A percentile compares a stretch with the other conserved stretches of the same genome.
Evolutionary conservation across 169 alveolate species (phyloP).

Genomic region (Plasmodium fragile): DNA sequence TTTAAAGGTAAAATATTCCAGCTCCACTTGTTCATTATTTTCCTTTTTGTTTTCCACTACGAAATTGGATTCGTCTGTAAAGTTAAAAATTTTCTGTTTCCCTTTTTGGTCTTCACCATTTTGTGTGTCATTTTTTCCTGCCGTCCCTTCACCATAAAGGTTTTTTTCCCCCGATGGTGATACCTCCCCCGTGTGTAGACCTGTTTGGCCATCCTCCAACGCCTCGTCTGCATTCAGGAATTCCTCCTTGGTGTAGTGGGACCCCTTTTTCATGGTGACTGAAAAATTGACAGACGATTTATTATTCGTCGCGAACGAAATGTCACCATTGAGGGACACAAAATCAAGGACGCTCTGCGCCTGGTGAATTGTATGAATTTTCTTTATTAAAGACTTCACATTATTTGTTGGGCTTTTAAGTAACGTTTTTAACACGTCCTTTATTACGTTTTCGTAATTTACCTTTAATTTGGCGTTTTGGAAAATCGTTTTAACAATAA

Average conservation of each 20-base stretch:
- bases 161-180: not conserved
- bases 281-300: conserved; percentile 61
- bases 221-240: conserved; percentile 16
- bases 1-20: conserved; percentile 68
- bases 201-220: not conserved
- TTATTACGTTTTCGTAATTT: conserved; percentile 63
- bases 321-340: conserved; percentile 56
- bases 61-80: conserved; percentile 42
- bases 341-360: conserved; percentile 72
- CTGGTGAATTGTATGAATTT: conserved; percentile 61
- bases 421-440: conserved; percentile 56
- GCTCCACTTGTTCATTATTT: conserved; percentile 31
- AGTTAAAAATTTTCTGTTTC: conserved; percentile 38
- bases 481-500: conserved; percentile 61
- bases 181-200: not conserved
- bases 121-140: not conserved
- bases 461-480: conserved; percentile 63
- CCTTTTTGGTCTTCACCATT: not conserved
- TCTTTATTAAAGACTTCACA: conserved; percentile 36
- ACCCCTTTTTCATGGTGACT: conserved; percentile 60
- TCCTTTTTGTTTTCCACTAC: conserved; percentile 68
- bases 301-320: conserved; percentile 24
- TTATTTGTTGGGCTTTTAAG: conserved; percentile 72
- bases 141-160: not conserved
- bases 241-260: conserved; percentile 57